phyloP scores from a whole-genome alignment of 805 yeast genomes.

The Saturnispora serradocipensis region DNA sequence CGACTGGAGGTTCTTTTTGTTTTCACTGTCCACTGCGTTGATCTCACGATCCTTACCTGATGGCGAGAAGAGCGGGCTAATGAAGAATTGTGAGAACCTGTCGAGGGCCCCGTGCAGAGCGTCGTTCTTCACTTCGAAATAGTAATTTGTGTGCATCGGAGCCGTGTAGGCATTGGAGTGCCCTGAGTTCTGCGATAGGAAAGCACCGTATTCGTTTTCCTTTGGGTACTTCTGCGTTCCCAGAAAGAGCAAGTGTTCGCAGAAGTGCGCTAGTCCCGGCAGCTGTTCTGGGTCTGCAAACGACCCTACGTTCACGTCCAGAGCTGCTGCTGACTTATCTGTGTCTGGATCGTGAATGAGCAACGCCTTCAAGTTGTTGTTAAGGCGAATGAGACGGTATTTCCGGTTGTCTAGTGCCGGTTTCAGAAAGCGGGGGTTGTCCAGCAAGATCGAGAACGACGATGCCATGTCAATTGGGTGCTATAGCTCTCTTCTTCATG shows the following conservation, averaged over 20 bases:
- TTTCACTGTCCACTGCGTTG: constrained; percentile 91
- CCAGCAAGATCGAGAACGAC: constrained; percentile 4
- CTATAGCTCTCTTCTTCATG: background rate
- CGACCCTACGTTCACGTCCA: constrained; percentile 73
- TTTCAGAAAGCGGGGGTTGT: constrained; percentile 23
- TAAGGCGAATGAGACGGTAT: constrained; percentile 55
- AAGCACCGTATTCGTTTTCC: constrained; percentile 68
- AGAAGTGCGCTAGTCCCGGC: constrained; percentile 75
- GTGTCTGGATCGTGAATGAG: constrained; percentile 60
- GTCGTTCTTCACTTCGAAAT: constrained; percentile 71
- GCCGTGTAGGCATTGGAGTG: constrained; percentile 89
- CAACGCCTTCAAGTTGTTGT: constrained; percentile 51
- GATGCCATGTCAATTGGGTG: constrained; percentile 1
- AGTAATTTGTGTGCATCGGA: constrained; percentile 81
- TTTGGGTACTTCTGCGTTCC: constrained; percentile 69
- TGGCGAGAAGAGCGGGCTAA: constrained; percentile 65
- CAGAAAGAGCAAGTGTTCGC: constrained; percentile 67
- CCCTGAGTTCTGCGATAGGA: constrained; percentile 77
- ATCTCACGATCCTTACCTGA: constrained; percentile 85
- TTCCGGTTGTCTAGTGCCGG: constrained; percentile 63
- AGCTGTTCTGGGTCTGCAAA: constrained; percentile 55
- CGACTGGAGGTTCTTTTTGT: constrained; percentile 85
- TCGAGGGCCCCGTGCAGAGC: constrained; percentile 82
- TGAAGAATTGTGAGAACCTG: constrained; percentile 87
- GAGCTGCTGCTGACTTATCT: constrained; percentile 70